Percentiles rank a stretch among this genome's conserved stretches.
These are phyloP conservation scores for Chlamydomonas urium DNA, from an alignment of 139 green algal species.

Conservation along the genomic window DNA sequence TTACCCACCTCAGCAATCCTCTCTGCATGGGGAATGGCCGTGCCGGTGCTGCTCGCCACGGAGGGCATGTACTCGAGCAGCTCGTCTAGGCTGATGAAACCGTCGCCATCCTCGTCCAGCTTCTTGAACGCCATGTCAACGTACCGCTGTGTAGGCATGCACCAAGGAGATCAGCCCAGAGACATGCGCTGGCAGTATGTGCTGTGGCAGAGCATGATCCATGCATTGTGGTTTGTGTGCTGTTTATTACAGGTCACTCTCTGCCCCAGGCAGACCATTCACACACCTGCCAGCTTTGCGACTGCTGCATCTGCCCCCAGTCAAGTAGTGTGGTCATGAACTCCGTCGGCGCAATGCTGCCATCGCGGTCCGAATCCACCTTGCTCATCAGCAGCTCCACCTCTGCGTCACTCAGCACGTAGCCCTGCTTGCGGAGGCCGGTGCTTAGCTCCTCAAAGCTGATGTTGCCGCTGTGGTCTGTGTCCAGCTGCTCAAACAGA, in stretches of 20 bases:
- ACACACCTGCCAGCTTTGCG: conserved; percentile 34
- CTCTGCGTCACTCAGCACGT: conserved; percentile 67
- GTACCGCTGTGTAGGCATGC: conserved; percentile 35
- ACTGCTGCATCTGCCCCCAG: conserved; percentile 64
- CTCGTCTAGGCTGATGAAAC: conserved; percentile 80
- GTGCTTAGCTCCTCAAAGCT: conserved; percentile 65
- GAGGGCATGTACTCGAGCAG: too few species aligned
- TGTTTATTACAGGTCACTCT: background rate
- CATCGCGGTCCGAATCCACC: conserved; percentile 66
- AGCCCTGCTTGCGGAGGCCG: conserved; percentile 61
- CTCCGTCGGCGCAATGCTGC: conserved; percentile 69
- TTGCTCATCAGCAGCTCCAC: conserved; percentile 65
- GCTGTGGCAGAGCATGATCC: background rate
- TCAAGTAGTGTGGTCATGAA: conserved; percentile 83
- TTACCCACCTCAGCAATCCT: too few species aligned
- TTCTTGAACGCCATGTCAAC: conserved; percentile 63
- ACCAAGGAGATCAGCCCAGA: too few species aligned
- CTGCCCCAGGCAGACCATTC: too few species aligned
- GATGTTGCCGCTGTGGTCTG: conserved; percentile 65
- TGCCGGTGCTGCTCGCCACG: too few species aligned
- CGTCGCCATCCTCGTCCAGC: conserved; percentile 78
- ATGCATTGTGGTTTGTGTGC: background rate
- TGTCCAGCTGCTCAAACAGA: conserved; percentile 63
- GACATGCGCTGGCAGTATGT: too few species aligned
- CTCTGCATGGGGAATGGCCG: too few species aligned